A percentile compares a stretch with the other conserved stretches of the same genome.
Conservation (phyloP, 164 flowering plant species). For the Berberis thunbergii region DNA sequence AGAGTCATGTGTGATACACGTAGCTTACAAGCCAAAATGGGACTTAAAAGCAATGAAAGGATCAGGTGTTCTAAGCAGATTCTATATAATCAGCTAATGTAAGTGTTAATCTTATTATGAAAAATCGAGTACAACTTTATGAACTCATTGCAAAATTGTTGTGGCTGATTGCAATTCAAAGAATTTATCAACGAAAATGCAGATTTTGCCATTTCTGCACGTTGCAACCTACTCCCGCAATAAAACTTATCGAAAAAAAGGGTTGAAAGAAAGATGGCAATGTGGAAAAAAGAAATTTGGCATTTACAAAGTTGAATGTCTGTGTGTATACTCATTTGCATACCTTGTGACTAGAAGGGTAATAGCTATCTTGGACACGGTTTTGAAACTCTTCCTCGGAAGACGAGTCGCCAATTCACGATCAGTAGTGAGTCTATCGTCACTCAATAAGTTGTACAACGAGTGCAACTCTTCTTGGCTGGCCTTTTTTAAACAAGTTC, state of each 20-base stretch:
- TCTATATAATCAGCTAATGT: no score
- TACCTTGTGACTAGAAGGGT: not conserved
- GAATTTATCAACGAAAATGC: not conserved
- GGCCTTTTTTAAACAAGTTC: slow-evolving; percentile 59
- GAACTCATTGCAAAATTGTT: no score
- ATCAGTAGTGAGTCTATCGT: slow-evolving; percentile 20
- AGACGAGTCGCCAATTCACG: slow-evolving; percentile 22
- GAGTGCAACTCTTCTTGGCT: slow-evolving; percentile 49
- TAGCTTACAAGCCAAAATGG: no score
- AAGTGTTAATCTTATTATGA: no score
- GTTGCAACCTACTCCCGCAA: not conserved
- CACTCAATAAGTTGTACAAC: slow-evolving; percentile 29
- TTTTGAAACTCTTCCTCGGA: slow-evolving; percentile 46
- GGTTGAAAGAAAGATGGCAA: not conserved
- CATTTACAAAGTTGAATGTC: slow-evolving; percentile 3
- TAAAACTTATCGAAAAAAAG: not conserved
- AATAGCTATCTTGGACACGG: slow-evolving; percentile 22
- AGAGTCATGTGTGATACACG: no score
- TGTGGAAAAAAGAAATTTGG: not conserved
- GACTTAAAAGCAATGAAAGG: no score
- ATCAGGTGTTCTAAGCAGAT: no score
- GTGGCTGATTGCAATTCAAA: no score
- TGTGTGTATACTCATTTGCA: not conserved
- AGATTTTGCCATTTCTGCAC: not conserved
- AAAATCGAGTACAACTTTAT: no score